Evolutionary conservation across 768 basidiomycete genomes (phyloP), one percentile per base, ranked within the genome.

Genomic region (Amylocystis lapponica): DNA sequence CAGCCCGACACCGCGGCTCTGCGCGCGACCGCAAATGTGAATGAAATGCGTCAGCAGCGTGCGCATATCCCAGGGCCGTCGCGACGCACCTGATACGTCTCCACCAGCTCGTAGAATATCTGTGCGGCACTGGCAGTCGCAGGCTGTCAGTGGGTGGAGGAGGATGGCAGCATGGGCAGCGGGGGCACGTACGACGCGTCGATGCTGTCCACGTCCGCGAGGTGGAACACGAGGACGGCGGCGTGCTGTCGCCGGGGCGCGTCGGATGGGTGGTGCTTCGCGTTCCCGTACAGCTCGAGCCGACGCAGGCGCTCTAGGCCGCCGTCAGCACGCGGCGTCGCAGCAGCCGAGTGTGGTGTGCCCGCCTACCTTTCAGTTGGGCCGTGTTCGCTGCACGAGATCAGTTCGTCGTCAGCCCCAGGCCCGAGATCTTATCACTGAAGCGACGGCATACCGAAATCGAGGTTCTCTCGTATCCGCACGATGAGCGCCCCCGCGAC

Each of bases 341-440:
- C n/a, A n/a, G n/a, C n/a, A n/a, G n/a, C n/a, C n/a, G n/a, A n/a
- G n/a, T n/a, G n/a, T n/a, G n/a, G n/a, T n/a, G n/a, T n/a, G n/a
- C n/a, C n/a, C n/a, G n/a, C n/a, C n/a, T 52, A 79, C 85, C 93
- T 70, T 97, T 97, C 17, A 99, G 67, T 56, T 94, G 92, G 27
- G 92, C 87, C 17, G 94, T 94, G 59, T 99, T 99, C 11, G 95
- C 93, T 87, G 39, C 17, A 20, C 19, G 19, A 37, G n/a, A n/a
- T n/a, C n/a, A n/a, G n/a, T n/a, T n/a, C n/a, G n/a, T n/a, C n/a
- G 10, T n/a, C n/a, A n/a, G n/a, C n/a, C n/a, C n/a, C n/a, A n/a
- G n/a, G n/a, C n/a, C n/a, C n/a, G n/a, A n/a, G n/a, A n/a, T n/a
- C 7, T n/a, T 5, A 32, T 33, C 39, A 26, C 22, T 9, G 13